A percentile compares a stretch with the other conserved stretches of the same genome.
These are phyloP conservation scores for Coelastrella sp. DNA, from an alignment of 139 green algal genomes.

Conservation along the genomic window DNA sequence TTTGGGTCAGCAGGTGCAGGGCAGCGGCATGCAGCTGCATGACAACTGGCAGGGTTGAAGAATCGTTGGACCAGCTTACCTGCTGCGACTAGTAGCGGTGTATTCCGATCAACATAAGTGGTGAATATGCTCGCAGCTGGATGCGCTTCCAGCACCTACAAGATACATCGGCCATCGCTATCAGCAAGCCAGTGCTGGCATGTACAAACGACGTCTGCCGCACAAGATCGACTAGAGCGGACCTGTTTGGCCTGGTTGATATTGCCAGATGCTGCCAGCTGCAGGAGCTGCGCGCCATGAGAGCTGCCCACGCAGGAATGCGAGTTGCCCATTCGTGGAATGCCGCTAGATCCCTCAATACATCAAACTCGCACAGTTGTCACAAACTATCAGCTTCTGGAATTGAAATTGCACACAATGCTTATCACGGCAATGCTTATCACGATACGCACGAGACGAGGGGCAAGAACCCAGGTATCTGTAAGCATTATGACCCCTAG, in stretches of 20 bases:
- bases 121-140: background rate
- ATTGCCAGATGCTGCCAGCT: background rate
- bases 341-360: too few species aligned
- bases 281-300: conserved; percentile 1
- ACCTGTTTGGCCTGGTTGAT: background rate
- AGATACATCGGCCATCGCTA: background rate
- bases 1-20: too few species aligned
- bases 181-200: background rate
- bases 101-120: conserved; percentile 33
- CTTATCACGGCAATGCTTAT: too few species aligned
- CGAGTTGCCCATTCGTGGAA: background rate
- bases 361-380: too few species aligned
- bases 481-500: too few species aligned
- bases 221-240: background rate
- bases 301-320: background rate
- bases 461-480: too few species aligned
- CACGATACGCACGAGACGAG: too few species aligned
- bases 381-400: too few species aligned
- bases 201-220: background rate
- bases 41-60: too few species aligned
- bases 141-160: conserved; percentile 13
- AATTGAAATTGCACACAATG: too few species aligned
- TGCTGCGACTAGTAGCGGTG: conserved; percentile 31
- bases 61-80: background rate
- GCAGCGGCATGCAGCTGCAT: too few species aligned